phyloP scores from a whole-genome alignment of 768 basidiomycete species.

The Trametes meyenii region DNA sequence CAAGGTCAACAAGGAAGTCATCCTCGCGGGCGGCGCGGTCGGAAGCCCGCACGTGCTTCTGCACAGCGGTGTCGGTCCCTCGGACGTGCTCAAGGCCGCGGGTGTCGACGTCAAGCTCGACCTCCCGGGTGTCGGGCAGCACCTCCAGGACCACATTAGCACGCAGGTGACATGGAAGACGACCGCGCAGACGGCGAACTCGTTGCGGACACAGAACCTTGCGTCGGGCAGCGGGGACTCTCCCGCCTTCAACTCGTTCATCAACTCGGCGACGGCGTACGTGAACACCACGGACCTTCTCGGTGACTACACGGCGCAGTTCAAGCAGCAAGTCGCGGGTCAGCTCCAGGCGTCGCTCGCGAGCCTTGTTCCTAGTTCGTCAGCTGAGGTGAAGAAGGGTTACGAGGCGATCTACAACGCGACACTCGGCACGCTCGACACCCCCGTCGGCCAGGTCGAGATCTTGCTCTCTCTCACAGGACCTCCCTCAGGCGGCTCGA shows the following conservation, averaged over 20 bases:
- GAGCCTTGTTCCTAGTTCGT: conserved; percentile 47
- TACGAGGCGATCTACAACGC: conserved; percentile 58
- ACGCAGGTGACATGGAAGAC: conserved; percentile 43
- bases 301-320: conserved; percentile 37
- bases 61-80: conserved; percentile 61
- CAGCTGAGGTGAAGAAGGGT: conserved; percentile 50
- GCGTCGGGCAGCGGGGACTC: conserved; percentile 26
- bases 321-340: conserved; percentile 38
- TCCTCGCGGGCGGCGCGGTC: conserved; percentile 51
- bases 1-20: conserved; percentile 62
- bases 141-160: conserved; percentile 57
- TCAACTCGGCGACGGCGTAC: conserved; percentile 68
- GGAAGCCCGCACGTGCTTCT: conserved; percentile 58
- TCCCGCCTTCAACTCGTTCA: conserved; percentile 50
- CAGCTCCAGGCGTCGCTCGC: conserved; percentile 37
- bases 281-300: conserved; percentile 54
- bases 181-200: conserved; percentile 40
- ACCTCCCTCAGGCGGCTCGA: conserved; percentile 39
- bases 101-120: conserved; percentile 48
- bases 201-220: conserved; percentile 34
- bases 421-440: conserved; percentile 42
- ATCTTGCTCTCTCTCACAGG: conserved; percentile 51
- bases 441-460: conserved; percentile 56
- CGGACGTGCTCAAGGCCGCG: conserved; percentile 49
- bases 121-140: conserved; percentile 63